Base-by-base conservation (phyloP, 2,329 filamentous ascomycete species). In the Scedosporium apiospermum region DNA sequence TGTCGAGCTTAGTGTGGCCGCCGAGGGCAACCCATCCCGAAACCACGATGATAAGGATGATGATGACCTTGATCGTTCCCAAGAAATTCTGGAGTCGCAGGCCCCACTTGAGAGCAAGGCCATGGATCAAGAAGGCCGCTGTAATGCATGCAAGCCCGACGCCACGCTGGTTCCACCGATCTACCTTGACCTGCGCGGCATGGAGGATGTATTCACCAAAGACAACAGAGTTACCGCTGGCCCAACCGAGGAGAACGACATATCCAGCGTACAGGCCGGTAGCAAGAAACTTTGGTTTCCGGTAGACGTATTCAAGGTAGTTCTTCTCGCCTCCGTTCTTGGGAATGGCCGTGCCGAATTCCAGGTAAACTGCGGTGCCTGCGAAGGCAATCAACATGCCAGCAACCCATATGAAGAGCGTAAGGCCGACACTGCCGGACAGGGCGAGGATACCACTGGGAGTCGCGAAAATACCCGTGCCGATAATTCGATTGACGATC, bases 141-240 rank as follows among this genome's bases (percentile, higher is more conserved):
- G 85, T 88, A 68, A 89, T 82, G 70, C 86, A 87, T 10, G 82
- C 85, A n/a, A 90, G 74, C 38, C 85, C 87, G 18, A 89, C 76
- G 53, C 79, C 85, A 46, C 87, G 80, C 74, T 88, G 84, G 71
- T 88, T 88, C 86, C 86, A 89, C 23, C 85, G 77, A 58, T 76
- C 80, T 26, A 87, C 82, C 66, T 88, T 81, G 23, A 84, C 78
- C 12, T 84, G 75, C 10, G 86, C 83, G 7, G 87, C 87, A 68
- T 87, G 80, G 1, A 90, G 78, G 63, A 90, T 84, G 72, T 89
- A 89, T 70, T 88, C 85, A 64, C 86, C 86, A 66, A 90, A 89
- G 46, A 89, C 80, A 65, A 90, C 83, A 0, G 82, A 87, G 72
- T 89, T 89, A 14, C 83, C 83, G 6, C 82, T 83, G 0, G 85